Evolutionary conservation across 1,139 yeast species (phyloP).

Genomic region (Debaryomyces singareniensis): DNA sequence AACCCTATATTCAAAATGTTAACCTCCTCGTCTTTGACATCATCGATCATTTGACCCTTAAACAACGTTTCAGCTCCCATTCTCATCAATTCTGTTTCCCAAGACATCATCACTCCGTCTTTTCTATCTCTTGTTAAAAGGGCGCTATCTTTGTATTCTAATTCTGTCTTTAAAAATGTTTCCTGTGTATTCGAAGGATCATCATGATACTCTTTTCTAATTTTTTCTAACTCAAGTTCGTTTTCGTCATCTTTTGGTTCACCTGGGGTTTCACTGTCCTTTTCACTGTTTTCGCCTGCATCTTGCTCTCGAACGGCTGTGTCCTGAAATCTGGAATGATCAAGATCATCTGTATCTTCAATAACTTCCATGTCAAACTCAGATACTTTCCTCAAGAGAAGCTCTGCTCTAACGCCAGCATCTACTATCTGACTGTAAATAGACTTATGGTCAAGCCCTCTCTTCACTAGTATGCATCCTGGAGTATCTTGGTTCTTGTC

Average conservation of each 20-base stretch:
- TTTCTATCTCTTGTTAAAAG: slow-evolving; percentile 63
- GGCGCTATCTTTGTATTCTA: slow-evolving; percentile 67
- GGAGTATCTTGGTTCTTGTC: slow-evolving; percentile 68
- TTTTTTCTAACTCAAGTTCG: slow-evolving; percentile 11
- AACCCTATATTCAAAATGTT: slow-evolving; percentile 80
- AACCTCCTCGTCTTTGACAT: slow-evolving; percentile 33
- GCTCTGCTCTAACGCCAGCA: slow-evolving; percentile 90
- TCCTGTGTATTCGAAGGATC: slow-evolving; percentile 64
- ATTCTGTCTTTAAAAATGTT: slow-evolving; percentile 58
- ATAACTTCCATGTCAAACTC: slow-evolving; percentile 47
- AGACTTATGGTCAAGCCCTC: slow-evolving; percentile 37
- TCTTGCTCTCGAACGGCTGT: slow-evolving; percentile 7
- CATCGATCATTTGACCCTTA: slow-evolving; percentile 24
- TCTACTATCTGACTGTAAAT: slow-evolving; percentile 56
- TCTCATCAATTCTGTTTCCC: slow-evolving; percentile 84
- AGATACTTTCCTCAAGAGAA: slow-evolving; percentile 65
- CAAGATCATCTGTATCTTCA: slow-evolving; percentile 22
- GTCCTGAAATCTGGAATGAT: slow-evolving; percentile 11
- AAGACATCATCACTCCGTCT: slow-evolving; percentile 97
- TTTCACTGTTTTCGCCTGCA: slow-evolving; percentile 6
- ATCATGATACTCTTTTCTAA: slow-evolving; percentile 13
- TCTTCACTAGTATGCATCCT: slow-evolving; percentile 59
- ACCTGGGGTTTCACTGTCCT: slow-evolving; percentile 8
- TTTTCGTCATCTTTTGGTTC: slow-evolving; percentile 10
- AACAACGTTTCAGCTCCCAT: slow-evolving; percentile 70